These are phyloP conservation scores for Halenospora varia DNA, from an alignment of 495 filamentous ascomycete species.

Conservation along the genomic window DNA sequence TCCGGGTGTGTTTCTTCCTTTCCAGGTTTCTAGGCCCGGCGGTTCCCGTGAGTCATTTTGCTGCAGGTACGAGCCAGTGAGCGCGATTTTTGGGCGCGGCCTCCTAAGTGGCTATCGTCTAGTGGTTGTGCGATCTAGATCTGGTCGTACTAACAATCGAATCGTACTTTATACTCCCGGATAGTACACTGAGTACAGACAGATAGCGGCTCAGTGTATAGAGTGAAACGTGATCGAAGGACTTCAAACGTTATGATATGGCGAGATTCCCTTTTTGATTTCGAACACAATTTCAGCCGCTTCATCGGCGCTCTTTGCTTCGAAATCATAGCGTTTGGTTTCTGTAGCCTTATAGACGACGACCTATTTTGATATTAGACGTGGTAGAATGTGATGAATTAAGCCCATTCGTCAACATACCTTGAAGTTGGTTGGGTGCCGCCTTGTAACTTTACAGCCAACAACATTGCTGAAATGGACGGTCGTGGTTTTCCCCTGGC, in stretches of 20 bases:
- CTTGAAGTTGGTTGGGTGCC: conserved; percentile 90
- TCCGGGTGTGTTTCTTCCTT: neutral
- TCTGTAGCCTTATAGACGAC: conserved; percentile 79
- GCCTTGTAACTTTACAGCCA: conserved; percentile 85
- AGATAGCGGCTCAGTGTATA: neutral
- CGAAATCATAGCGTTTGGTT: conserved; percentile 95
- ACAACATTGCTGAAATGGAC: conserved; percentile 91
- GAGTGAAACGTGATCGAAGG: too few species aligned
- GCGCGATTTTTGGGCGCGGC: too few species aligned
- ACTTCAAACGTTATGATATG: conserved; percentile 35
- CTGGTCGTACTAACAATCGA: too few species aligned
- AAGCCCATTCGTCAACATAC: conserved; percentile 34
- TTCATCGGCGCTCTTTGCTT: conserved; percentile 72
- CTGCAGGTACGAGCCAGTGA: neutral
- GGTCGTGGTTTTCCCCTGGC: conserved; percentile 82
- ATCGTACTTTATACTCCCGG: too few species aligned
- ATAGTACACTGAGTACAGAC: too few species aligned
- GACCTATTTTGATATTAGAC: conserved; percentile 52
- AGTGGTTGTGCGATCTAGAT: too few species aligned
- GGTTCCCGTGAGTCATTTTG: neutral
- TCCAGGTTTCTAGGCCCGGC: neutral
- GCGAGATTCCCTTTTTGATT: conserved; percentile 68
- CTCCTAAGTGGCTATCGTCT: too few species aligned
- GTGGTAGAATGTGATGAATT: too few species aligned
- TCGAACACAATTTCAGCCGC: conserved; percentile 88